Evolutionary conservation across 495 filamentous ascomycete genomes (phyloP).

Genomic region (Daldinia childiae): DNA sequence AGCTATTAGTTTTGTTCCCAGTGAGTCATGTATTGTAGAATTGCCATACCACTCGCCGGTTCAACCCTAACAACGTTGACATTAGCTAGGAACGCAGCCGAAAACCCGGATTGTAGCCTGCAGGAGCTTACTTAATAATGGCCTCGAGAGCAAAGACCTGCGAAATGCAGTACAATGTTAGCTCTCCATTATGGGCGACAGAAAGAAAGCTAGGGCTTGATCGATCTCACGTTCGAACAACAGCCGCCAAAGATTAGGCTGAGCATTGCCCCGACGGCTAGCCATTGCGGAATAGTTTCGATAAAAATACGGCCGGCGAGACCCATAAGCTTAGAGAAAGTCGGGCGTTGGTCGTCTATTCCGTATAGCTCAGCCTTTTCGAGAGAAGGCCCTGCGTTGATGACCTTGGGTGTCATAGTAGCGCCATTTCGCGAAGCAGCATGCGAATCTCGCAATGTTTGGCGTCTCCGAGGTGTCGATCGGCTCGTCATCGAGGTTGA

Average conservation of each 20-base stretch:
- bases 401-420: slow-evolving; percentile 52
- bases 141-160: slow-evolving; percentile 94
- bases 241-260: slow-evolving; percentile 95
- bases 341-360: slow-evolving; percentile 63
- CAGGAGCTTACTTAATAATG: slow-evolving; percentile 81
- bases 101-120: slow-evolving; percentile 24
- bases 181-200: slow-evolving; percentile 12
- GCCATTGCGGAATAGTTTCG: slow-evolving; percentile 72
- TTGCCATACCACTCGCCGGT: slow-evolving; percentile 64
- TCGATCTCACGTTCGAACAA: slow-evolving; percentile 83
- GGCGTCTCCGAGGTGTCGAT: slow-evolving; percentile 47
- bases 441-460: slow-evolving; percentile 48
- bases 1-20: slow-evolving; percentile 19
- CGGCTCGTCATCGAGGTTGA: slow-evolving; percentile 46
- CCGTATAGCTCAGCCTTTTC: slow-evolving; percentile 66
- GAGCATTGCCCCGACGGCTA: slow-evolving; percentile 75
- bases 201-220: slow-evolving; percentile 38
- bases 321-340: slow-evolving; percentile 63
- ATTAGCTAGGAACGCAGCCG: slow-evolving; percentile 38
- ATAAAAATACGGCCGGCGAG: slow-evolving; percentile 64
- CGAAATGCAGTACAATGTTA: slow-evolving; percentile 38
- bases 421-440: slow-evolving; percentile 44
- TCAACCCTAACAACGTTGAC: slow-evolving; percentile 57
- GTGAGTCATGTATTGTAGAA: slow-evolving; percentile 2
- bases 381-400: slow-evolving; percentile 64